A percentile compares a stretch with the other conserved stretches of the same genome.
phyloP scores from a whole-genome alignment of 1,139 yeast species.

The Sporopachydermia cereana region DNA sequence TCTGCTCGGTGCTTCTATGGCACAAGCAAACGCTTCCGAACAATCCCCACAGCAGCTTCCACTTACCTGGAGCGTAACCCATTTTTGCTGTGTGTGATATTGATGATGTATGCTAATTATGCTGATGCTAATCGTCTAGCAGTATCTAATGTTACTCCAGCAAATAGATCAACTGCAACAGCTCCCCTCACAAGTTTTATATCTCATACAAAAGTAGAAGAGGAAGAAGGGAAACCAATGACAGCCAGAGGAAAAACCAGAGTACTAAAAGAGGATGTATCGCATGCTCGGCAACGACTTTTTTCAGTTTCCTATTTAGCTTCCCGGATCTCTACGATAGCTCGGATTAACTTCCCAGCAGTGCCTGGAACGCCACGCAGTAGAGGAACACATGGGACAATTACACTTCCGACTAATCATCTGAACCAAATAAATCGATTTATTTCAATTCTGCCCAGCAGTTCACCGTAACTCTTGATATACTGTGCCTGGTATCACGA shows the following conservation, averaged over 20 bases:
- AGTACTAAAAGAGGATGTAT: constrained; percentile 2
- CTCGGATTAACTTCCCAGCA: background rate
- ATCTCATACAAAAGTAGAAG: background rate
- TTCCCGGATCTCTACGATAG: background rate
- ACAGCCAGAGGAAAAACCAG: background rate
- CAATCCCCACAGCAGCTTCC: too few relatives aligned
- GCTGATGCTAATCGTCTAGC: too few relatives aligned
- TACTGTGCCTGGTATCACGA: background rate
- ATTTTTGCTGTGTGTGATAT: background rate
- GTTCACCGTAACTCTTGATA: background rate
- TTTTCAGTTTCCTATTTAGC: constrained; percentile 2
- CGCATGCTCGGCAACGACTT: background rate
- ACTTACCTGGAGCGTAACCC: constrained; percentile 6
- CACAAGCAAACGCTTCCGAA: too few relatives aligned
- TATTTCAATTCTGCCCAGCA: background rate
- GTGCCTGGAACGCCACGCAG: background rate
- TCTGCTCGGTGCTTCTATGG: background rate
- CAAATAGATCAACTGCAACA: too few relatives aligned
- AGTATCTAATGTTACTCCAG: too few relatives aligned
- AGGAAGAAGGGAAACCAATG: constrained; percentile 5
- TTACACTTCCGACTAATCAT: background rate
- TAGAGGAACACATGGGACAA: too few relatives aligned
- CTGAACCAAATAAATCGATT: background rate
- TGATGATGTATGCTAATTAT: constrained; percentile 1
- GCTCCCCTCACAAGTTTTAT: too few relatives aligned